Conservation (phyloP, 1,284 basidiomycete genomes). For the Boletus mariae region DNA sequence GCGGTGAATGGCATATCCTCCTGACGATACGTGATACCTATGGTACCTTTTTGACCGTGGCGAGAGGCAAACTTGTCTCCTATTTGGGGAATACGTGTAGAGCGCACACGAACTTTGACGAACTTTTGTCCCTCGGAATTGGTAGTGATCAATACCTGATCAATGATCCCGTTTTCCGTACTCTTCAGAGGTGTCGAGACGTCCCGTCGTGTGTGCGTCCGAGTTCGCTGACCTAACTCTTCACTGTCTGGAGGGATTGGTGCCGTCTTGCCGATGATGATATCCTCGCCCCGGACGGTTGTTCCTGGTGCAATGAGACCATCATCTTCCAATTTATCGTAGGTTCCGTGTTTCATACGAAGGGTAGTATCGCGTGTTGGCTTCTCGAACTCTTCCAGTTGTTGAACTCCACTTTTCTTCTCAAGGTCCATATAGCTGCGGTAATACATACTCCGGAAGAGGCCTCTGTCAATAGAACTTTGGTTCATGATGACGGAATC, state of each 20-base stretch:
- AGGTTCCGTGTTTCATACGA: slow-evolving; percentile 96
- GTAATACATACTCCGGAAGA: slow-evolving; percentile 99
- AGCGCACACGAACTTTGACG: slow-evolving; percentile 95
- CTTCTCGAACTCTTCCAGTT: slow-evolving; percentile 96
- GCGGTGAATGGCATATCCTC: slow-evolving; percentile 99
- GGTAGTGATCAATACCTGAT: slow-evolving; percentile 96
- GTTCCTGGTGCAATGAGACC: slow-evolving; percentile 95
- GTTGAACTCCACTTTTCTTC: slow-evolving; percentile 93
- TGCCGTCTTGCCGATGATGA: slow-evolving; percentile 99
- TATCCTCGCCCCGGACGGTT: slow-evolving; percentile 94
- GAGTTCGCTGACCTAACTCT: slow-evolving; percentile 92
- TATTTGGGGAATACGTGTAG: slow-evolving; percentile 94
- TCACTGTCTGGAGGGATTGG: slow-evolving; percentile 96
- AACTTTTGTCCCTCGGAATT: slow-evolving; percentile 97
- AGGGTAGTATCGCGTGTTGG: slow-evolving; percentile 91
- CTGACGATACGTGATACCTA: slow-evolving; percentile 98
- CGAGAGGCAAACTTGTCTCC: slow-evolving; percentile 99
- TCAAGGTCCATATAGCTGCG: slow-evolving; percentile 98
- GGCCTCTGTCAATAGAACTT: slow-evolving; percentile 94
- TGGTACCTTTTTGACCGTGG: slow-evolving; percentile 99
- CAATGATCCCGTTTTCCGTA: slow-evolving; percentile 96
- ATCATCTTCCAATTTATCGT: slow-evolving; percentile 97
- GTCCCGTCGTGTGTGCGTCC: slow-evolving; percentile 88
- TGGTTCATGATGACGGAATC: slow-evolving; percentile 99
- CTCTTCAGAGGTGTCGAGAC: slow-evolving; percentile 97